phyloP scores from a whole-genome alignment of 371 early-diverging fungal species.

The Smittium mucronatum region DNA sequence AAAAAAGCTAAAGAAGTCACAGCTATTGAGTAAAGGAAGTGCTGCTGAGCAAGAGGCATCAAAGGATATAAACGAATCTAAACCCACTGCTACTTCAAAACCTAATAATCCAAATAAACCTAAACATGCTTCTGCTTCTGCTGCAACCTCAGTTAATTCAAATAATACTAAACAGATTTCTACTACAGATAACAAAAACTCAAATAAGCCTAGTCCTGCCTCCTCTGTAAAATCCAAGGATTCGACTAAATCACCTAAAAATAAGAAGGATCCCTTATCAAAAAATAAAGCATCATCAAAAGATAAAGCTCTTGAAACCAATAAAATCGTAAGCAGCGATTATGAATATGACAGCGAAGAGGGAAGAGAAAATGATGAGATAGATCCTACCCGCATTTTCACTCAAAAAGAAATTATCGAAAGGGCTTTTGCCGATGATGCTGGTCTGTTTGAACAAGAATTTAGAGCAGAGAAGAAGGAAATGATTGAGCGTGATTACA shows the following conservation, averaged over 20 bases:
- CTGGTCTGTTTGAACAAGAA: slow-evolving; percentile 38
- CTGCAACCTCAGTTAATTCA: neutral
- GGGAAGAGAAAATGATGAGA: slow-evolving; percentile 9
- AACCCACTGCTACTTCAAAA: neutral
- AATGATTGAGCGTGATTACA: slow-evolving; percentile 31
- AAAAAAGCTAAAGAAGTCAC: neutral
- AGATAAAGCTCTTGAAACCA: neutral
- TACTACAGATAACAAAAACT: neutral
- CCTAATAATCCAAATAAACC: neutral
- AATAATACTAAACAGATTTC: neutral
- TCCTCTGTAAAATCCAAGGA: neutral
- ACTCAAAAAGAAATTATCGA: slow-evolving; percentile 74
- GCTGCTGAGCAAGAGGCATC: neutral
- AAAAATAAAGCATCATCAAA: neutral
- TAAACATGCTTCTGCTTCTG: neutral
- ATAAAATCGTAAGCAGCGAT: neutral
- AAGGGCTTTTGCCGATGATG: slow-evolving; percentile 86
- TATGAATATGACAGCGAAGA: slow-evolving; percentile 18
- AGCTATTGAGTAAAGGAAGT: neutral
- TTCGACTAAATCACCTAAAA: too few species aligned
- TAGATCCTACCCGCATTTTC: slow-evolving; percentile 36
- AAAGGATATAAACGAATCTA: slow-evolving; percentile 1
- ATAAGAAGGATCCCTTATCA: neutral
- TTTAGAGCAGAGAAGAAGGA: slow-evolving; percentile 75
- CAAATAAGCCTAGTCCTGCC: neutral